phyloP scores from a whole-genome alignment of 1,284 basidiomycete genomes.

The Athelia psychrophila region DNA sequence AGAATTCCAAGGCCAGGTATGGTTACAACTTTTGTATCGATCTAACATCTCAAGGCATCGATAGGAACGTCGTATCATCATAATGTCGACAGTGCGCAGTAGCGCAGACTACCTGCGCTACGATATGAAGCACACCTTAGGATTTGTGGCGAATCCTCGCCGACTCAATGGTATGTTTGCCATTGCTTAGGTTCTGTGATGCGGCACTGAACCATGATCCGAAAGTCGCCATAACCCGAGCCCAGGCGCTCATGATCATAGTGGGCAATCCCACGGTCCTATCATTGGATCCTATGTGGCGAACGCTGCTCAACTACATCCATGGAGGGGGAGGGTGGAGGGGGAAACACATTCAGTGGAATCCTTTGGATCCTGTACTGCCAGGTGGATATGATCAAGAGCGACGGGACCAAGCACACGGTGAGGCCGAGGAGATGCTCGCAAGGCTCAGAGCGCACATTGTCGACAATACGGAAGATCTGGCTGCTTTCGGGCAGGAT shows the following conservation, averaged over 20 bases:
- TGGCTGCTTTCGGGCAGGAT: background rate
- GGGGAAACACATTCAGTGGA: constrained; percentile 45
- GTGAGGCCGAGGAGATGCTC: background rate
- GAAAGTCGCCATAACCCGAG: constrained; percentile 55
- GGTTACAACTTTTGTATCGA: background rate
- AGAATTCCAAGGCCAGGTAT: constrained; percentile 66
- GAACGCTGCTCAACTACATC: constrained; percentile 50
- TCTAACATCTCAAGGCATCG: background rate
- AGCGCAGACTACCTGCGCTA: constrained; percentile 52
- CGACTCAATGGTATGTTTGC: constrained; percentile 57
- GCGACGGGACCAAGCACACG: constrained; percentile 14
- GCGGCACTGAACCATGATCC: background rate
- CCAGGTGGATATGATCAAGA: constrained; percentile 26
- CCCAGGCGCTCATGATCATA: constrained; percentile 52
- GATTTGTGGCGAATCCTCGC: constrained; percentile 60
- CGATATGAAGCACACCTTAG: constrained; percentile 55
- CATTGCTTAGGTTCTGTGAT: background rate
- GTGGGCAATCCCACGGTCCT: constrained; percentile 54
- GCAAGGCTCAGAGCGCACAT: background rate
- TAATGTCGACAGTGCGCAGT: constrained; percentile 65
- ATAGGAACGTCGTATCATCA: constrained; percentile 63
- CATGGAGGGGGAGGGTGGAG: constrained; percentile 47
- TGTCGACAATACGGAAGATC: background rate
- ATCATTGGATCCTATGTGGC: constrained; percentile 55
- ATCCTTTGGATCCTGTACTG: constrained; percentile 30